Percentiles rank a stretch among this genome's conserved stretches.
Conservation (phyloP, 2,329 filamentous ascomycete species). For the Keithomyces neogunnii region DNA sequence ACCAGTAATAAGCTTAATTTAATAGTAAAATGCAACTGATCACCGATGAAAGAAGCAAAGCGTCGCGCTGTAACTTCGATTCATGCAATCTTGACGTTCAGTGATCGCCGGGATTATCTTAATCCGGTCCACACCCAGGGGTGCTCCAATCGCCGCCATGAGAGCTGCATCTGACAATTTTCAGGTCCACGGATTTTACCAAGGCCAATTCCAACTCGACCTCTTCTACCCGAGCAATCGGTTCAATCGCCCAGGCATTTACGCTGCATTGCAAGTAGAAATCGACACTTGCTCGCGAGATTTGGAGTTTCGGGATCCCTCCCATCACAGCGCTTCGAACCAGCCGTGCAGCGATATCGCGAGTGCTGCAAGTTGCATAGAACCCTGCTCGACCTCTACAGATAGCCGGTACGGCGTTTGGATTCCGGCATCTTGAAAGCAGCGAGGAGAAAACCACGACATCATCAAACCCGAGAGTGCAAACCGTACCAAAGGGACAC, state of each 20-base stretch:
- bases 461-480: too few relatives aligned
- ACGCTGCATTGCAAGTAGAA: conserved; percentile 1
- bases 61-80: not conserved
- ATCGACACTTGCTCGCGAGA: not conserved
- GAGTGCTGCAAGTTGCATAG: not conserved
- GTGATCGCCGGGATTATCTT: conserved; percentile 11
- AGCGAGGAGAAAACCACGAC: too few relatives aligned
- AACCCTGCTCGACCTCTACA: not conserved
- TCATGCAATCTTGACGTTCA: not conserved
- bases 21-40: too few relatives aligned
- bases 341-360: not conserved
- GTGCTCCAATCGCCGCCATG: too few relatives aligned
- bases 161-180: conserved; percentile 14
- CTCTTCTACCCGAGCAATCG: conserved; percentile 8
- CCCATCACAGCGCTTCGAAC: too few relatives aligned
- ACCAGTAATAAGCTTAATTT: too few relatives aligned
- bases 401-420: too few relatives aligned
- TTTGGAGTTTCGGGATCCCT: not conserved
- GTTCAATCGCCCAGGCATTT: conserved; percentile 6
- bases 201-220: conserved; percentile 7
- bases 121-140: conserved; percentile 7
- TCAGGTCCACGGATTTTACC: conserved; percentile 14
- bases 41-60: not conserved
- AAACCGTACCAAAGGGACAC: too few relatives aligned
- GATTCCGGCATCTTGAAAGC: too few relatives aligned